These are phyloP conservation scores for Termitomyces sp. DNA, from an alignment of 768 basidiomycete genomes.

Conservation along the genomic window DNA sequence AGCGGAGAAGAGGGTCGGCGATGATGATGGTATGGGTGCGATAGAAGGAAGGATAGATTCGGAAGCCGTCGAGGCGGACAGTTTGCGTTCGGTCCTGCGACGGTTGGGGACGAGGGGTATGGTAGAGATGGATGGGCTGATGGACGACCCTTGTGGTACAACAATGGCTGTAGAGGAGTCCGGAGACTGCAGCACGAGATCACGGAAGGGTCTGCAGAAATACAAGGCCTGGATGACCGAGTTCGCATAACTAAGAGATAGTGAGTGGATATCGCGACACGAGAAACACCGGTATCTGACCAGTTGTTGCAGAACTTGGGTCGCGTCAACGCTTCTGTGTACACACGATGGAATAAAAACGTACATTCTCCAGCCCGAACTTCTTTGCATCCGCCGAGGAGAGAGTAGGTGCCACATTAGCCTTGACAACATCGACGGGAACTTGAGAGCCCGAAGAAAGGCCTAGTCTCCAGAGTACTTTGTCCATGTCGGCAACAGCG, in stretches of 20 bases:
- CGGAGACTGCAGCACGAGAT: conserved; percentile 72
- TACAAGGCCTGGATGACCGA: conserved; percentile 98
- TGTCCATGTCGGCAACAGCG: conserved; percentile 10
- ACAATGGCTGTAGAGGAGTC: conserved; percentile 42
- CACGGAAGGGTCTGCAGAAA: conserved; percentile 90
- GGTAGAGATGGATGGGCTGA: conserved; percentile 22
- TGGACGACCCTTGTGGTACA: conserved; percentile 17
- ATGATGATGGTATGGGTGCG: conserved; percentile 48
- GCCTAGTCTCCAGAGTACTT: conserved; percentile 10
- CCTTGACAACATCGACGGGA: conserved; percentile 23
- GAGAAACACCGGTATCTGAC: conserved; percentile 33
- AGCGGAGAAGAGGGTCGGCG: conserved; percentile 84
- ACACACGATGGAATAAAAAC: conserved; percentile 25
- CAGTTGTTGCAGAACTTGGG: conserved; percentile 93
- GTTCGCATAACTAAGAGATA: conserved; percentile 80
- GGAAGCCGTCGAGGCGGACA: conserved; percentile 24
- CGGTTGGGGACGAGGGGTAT: conserved; percentile 35
- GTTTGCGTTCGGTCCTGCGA: conserved; percentile 56
- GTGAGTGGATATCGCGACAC: conserved; percentile 9
- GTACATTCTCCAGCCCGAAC: conserved; percentile 96
- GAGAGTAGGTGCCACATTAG: conserved; percentile 28
- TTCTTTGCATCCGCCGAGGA: conserved; percentile 73
- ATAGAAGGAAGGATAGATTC: conserved; percentile 24
- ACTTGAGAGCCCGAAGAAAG: conserved; percentile 10
- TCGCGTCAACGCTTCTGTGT: conserved; percentile 5